Percentiles rank a stretch among this genome's conserved stretches.
Evolutionary conservation across 1,139 yeast species (phyloP).

Genomic region (Nematodospora anomalae): DNA sequence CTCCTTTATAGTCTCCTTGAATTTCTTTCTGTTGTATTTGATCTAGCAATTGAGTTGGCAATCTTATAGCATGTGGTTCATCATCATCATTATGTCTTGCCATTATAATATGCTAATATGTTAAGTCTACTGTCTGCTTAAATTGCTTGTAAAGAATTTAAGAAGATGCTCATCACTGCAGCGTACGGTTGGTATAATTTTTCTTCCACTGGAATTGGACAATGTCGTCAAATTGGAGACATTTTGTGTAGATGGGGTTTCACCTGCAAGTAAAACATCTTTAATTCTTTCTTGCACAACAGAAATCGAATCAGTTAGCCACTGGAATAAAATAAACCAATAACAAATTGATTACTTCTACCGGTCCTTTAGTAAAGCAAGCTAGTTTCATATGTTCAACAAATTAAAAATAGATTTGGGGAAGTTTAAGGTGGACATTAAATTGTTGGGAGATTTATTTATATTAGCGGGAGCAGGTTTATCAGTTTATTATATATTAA

Average conservation of each 20-base stretch:
- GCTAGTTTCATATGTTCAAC: conserved; percentile 35
- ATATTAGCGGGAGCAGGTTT: conserved; percentile 81
- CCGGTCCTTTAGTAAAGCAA: too few relatives aligned
- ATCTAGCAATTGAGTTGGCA: conserved; percentile 69
- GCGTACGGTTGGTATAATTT: too few relatives aligned
- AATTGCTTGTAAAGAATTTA: background rate
- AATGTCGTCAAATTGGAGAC: too few relatives aligned
- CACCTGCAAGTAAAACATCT: too few relatives aligned
- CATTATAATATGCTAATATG: conserved; percentile 4
- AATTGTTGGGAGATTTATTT: conserved; percentile 63
- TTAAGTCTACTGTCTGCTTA: background rate
- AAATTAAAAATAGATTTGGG: conserved; percentile 39
- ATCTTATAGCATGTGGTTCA: conserved; percentile 50
- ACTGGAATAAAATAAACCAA: too few relatives aligned
- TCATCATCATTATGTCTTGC: conserved; percentile 13
- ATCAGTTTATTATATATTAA: conserved; percentile 71
- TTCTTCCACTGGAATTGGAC: too few relatives aligned
- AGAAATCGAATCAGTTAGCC: too few relatives aligned
- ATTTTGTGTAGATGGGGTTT: too few relatives aligned
- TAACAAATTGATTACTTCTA: too few relatives aligned
- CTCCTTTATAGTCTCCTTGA: conserved; percentile 36
- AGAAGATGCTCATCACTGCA: too few relatives aligned
- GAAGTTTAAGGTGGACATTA: conserved; percentile 51
- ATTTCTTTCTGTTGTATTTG: conserved; percentile 53
- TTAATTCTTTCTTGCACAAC: too few relatives aligned